phyloP scores from a whole-genome alignment of 257 asterid species.

The Cruciata laevipes region DNA sequence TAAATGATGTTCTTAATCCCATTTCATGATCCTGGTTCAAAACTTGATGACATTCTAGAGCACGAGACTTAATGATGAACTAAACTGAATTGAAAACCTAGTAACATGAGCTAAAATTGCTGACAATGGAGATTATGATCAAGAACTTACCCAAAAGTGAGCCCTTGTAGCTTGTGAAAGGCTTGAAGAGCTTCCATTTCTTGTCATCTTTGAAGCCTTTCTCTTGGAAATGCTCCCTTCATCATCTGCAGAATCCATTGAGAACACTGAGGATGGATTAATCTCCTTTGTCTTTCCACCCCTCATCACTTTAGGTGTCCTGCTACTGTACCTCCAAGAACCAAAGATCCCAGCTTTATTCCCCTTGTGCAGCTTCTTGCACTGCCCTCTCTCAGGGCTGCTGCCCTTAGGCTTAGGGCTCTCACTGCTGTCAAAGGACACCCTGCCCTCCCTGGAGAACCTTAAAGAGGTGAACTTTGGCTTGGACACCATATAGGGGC shows the following conservation, averaged over 20 bases:
- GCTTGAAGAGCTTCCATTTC: conserved; percentile 49
- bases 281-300: conserved; percentile 16
- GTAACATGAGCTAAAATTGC: background rate
- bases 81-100: too few relatives aligned
- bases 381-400: conserved; percentile 23
- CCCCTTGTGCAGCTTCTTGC: conserved; percentile 18
- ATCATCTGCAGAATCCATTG: conserved; percentile 10
- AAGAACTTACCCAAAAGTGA: conserved; percentile 55
- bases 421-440: conserved; percentile 32
- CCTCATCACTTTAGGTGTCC: conserved; percentile 19
- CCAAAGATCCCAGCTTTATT: conserved; percentile 14
- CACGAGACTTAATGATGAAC: background rate
- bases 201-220: conserved; percentile 24
- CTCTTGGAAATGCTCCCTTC: conserved; percentile 13
- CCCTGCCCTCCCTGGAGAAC: conserved; percentile 26
- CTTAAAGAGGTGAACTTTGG: conserved; percentile 52
- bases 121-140: background rate
- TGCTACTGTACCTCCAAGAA: conserved; percentile 25
- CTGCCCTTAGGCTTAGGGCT: conserved; percentile 15
- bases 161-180: conserved; percentile 37
- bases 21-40: background rate
- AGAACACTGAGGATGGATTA: conserved; percentile 34
- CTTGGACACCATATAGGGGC: conserved; percentile 38
- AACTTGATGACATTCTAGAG: background rate
- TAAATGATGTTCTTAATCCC: conserved; percentile 1